Conservation (phyloP, 495 filamentous ascomycete species). For the Talaromyces nanjingensis region DNA sequence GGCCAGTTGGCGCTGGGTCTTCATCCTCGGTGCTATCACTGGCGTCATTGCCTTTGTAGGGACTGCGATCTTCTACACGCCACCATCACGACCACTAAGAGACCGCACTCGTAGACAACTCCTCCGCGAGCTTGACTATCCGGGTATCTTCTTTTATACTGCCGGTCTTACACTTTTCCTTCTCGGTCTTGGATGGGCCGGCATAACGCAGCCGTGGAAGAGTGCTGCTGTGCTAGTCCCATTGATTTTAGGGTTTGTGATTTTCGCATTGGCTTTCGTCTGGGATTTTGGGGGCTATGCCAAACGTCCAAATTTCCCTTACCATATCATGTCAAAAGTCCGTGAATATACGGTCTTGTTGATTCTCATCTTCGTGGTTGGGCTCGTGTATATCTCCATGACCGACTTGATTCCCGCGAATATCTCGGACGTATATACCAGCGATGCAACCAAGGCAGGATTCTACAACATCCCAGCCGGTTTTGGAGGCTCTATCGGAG, state of each 20-base stretch:
- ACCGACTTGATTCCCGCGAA: slow-evolving; percentile 8
- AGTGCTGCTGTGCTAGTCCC: slow-evolving; percentile 1
- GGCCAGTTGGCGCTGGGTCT: slow-evolving; percentile 11
- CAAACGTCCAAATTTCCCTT: slow-evolving; percentile 2
- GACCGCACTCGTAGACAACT: slow-evolving; percentile 7
- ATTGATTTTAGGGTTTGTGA: not conserved
- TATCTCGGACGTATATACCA: slow-evolving; percentile 8
- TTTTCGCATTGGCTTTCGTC: not conserved
- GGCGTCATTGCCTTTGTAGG: slow-evolving; percentile 7
- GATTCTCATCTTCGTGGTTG: slow-evolving; percentile 1
- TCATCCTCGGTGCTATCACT: slow-evolving; percentile 10
- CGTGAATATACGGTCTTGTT: not conserved
- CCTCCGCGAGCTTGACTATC: slow-evolving; percentile 9
- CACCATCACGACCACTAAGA: slow-evolving; percentile 8
- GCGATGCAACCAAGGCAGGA: slow-evolving; percentile 7
- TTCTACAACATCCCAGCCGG: slow-evolving; percentile 8
- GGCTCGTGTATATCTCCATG: slow-evolving; percentile 7
- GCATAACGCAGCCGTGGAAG: slow-evolving; percentile 2
- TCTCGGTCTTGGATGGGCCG: not conserved
- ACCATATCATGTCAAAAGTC: slow-evolving; percentile 2
- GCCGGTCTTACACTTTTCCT: not conserved
- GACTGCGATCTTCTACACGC: slow-evolving; percentile 10
- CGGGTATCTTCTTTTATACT: not conserved
- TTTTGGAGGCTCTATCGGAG: slow-evolving; percentile 1
- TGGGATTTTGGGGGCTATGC: slow-evolving; percentile 4